A percentile compares a stretch with the other conserved stretches of the same genome.
phyloP scores from a whole-genome alignment of 805 yeast species.

The Metschnikowia cerradonensis region DNA sequence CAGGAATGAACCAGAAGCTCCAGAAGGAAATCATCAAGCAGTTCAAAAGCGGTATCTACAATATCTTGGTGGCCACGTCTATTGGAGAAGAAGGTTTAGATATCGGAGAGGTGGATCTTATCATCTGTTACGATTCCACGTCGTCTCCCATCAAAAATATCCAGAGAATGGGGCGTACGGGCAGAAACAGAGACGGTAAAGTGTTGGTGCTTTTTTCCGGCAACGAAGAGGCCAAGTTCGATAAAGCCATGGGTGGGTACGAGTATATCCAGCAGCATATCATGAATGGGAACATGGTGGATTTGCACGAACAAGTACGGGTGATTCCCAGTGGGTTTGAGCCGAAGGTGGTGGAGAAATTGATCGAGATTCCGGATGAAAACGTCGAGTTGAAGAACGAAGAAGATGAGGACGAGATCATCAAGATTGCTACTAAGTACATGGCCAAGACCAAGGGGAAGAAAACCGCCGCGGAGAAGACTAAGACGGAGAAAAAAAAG shows the following conservation, averaged over 20 bases:
- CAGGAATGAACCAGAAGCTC: constrained; percentile 86
- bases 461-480: too few relatives aligned
- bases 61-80: constrained; percentile 89
- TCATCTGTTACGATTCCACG: constrained; percentile 89
- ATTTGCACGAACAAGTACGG: constrained; percentile 51
- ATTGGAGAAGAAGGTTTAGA: constrained; percentile 98
- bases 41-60: constrained; percentile 69
- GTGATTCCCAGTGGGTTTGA: constrained; percentile 56
- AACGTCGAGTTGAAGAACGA: constrained; percentile 53
- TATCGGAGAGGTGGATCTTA: constrained; percentile 95
- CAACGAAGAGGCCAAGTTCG: constrained; percentile 74
- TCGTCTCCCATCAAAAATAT: constrained; percentile 89
- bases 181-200: constrained; percentile 87
- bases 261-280: constrained; percentile 70
- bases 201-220: constrained; percentile 72
- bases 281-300: constrained; percentile 42
- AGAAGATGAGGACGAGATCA: constrained; percentile 62
- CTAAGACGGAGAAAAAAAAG: background rate
- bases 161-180: constrained; percentile 98
- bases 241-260: constrained; percentile 81
- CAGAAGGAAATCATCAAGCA: constrained; percentile 75
- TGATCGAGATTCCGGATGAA: constrained; percentile 67
- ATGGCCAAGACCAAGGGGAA: constrained; percentile 35
- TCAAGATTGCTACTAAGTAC: constrained; percentile 61
- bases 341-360: constrained; percentile 56